Evolutionary conservation across 1,284 basidiomycete genomes (phyloP), one percentile per base, ranked within the genome.

Genomic region (Tilletia setariae): DNA sequence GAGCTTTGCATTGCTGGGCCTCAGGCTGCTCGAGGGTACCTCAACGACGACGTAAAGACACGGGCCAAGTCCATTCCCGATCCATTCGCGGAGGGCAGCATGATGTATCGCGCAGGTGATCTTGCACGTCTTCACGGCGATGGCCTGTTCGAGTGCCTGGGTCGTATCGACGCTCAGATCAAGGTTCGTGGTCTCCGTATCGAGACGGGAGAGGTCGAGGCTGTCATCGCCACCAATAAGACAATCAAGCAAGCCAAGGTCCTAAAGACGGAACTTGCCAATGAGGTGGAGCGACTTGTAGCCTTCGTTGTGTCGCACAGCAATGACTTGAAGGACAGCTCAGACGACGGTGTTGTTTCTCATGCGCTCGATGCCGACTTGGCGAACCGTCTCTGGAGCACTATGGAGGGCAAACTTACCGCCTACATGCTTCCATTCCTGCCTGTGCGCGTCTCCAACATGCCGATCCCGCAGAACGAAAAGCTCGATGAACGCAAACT

Each of bases 141-240:
- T n/a, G n/a, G n/a, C n/a, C n/a, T n/a, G n/a, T n/a, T n/a, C n/a
- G 16, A 79, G 62, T 79, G 78, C 56, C 70, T 80, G 15, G 79
- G n/a, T n/a, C n/a, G n/a, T n/a, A n/a, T n/a, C n/a, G n/a, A n/a
- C n/a, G n/a, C n/a, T n/a, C n/a, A n/a, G 78, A 76, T 80, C 70
- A 80, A 80, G 66, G 71, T 80, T 2, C 74, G 79, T 46, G 79
- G 79, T 2, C 77, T 75, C 9, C 74, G 79, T 49, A 73, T 80
- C 16, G 79, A 80, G 68, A 72, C 79, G 16, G 73, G 72, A 46
- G 79, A 80, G 70, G 73, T 80, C 1, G 78, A 76, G 19, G 9
- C 51, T 13, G 51, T 9, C 11, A 9, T 44, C 11, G 11, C 19
- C 43, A 19, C 9, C 9, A 44, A 11, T 19, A 19, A 44, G 43